Percentiles rank a stretch among this genome's conserved stretches.
Conservation (phyloP, 257 asterid genomes). For the Ajuga chamaepitys region DNA sequence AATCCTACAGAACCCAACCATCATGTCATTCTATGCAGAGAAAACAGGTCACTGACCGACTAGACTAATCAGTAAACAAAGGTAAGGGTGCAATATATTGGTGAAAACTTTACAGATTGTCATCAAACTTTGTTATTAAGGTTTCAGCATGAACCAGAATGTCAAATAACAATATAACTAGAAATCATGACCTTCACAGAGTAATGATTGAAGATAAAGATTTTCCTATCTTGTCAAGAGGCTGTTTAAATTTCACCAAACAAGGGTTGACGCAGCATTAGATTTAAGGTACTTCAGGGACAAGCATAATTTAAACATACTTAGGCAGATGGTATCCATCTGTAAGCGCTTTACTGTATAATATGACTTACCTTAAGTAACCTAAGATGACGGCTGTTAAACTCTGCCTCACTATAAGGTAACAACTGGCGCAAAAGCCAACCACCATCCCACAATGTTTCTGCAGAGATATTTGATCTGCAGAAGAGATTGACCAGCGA, state of each 20-base stretch:
- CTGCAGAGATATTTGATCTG: conserved; percentile 86
- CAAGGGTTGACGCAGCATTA: background rate
- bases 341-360: conserved; percentile 2
- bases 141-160: conserved; percentile 8
- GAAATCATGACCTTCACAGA: conserved; percentile 6
- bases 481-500: conserved; percentile 92
- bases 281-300: background rate
- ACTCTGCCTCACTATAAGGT: conserved; percentile 83
- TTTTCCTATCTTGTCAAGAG: background rate
- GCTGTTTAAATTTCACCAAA: background rate
- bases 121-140: background rate
- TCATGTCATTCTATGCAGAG: conserved; percentile 14
- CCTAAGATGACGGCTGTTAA: conserved; percentile 56
- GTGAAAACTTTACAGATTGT: background rate
- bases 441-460: conserved; percentile 98
- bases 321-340: conserved; percentile 7
- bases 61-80: conserved; percentile 7
- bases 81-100: conserved; percentile 3
- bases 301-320: conserved; percentile 1
- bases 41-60: conserved; percentile 1
- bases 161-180: background rate
- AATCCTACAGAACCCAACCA: conserved; percentile 41
- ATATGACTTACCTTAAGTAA: conserved; percentile 58
- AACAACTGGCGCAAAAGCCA: conserved; percentile 99
- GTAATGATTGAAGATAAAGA: background rate